Conservation (phyloP, 1,284 basidiomycete genomes). For the Polyporus tsugae region DNA sequence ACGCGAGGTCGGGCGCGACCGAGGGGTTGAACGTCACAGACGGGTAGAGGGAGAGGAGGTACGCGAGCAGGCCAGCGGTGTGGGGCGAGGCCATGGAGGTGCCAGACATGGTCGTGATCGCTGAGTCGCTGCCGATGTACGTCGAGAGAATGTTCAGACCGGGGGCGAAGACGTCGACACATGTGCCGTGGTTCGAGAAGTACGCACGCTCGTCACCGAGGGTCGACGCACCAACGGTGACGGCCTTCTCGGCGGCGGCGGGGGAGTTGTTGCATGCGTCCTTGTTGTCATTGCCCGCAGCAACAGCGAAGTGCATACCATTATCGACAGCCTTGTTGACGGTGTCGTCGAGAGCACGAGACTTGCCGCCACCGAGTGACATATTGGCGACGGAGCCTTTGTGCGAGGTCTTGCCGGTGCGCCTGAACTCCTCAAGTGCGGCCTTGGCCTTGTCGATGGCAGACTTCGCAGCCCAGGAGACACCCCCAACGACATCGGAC, state of each 20-base stretch:
- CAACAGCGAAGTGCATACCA: constrained; percentile 96
- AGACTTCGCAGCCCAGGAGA: constrained; percentile 81
- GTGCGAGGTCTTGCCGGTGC: constrained; percentile 51
- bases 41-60: constrained; percentile 74
- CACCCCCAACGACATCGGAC: constrained; percentile 93
- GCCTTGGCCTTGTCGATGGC: constrained; percentile 66
- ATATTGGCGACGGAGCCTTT: constrained; percentile 99
- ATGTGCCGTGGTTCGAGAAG: constrained; percentile 79
- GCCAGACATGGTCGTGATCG: constrained; percentile 71
- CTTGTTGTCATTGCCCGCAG: constrained; percentile 70
- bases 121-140: constrained; percentile 67
- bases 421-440: constrained; percentile 69
- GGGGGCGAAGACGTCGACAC: constrained; percentile 82
- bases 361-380: constrained; percentile 97
- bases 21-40: constrained; percentile 56
- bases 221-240: constrained; percentile 82
- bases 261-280: constrained; percentile 78
- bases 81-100: constrained; percentile 69
- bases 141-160: constrained; percentile 74
- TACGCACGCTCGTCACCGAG: constrained; percentile 78
- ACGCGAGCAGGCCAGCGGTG: constrained; percentile 74
- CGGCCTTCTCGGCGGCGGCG: constrained; percentile 68
- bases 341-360: constrained; percentile 84
- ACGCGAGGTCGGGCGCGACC: constrained; percentile 42
- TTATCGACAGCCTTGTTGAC: constrained; percentile 86